Conservation (phyloP, 140 eudicot genomes). For the Senecio squalidus region DNA sequence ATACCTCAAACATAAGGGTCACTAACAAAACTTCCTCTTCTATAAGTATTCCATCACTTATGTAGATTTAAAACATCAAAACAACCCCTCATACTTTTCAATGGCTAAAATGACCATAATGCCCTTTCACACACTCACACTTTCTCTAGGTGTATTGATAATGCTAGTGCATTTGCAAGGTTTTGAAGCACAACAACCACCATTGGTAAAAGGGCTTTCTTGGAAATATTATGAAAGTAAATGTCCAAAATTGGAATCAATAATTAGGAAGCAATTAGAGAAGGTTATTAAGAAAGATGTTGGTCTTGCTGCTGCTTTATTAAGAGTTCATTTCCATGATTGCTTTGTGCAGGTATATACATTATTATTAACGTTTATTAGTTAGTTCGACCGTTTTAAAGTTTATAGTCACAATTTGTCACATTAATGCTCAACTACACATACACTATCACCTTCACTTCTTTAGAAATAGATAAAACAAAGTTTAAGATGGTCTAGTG, state of each 20-base stretch:
- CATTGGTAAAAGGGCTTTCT: constrained; percentile 38
- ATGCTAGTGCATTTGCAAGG: constrained; percentile 22
- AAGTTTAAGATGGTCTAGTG: too few relatives aligned
- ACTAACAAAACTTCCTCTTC: background rate
- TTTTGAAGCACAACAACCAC: constrained; percentile 24
- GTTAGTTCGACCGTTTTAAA: too few relatives aligned
- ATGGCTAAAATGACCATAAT: constrained; percentile 23
- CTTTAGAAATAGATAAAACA: too few relatives aligned
- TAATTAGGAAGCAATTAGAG: constrained; percentile 34
- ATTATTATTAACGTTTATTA: background rate
- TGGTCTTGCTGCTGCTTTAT: constrained; percentile 43
- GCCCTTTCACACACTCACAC: constrained; percentile 21
- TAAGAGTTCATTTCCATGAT: constrained; percentile 57
- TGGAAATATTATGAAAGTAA: constrained; percentile 30
- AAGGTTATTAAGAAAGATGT: constrained; percentile 41
- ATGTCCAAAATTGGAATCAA: constrained; percentile 44
- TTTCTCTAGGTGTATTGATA: background rate
- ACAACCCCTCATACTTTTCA: background rate
- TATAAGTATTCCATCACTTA: constrained; percentile 16
- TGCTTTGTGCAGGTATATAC: constrained; percentile 55
- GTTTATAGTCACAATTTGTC: too few relatives aligned
- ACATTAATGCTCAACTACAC: too few relatives aligned
- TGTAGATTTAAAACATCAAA: background rate
- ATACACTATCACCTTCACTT: too few relatives aligned
- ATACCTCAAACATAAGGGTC: constrained; percentile 5